Conservation (phyloP, 2,329 filamentous ascomycete species). For the Biscogniauxia marginata region DNA sequence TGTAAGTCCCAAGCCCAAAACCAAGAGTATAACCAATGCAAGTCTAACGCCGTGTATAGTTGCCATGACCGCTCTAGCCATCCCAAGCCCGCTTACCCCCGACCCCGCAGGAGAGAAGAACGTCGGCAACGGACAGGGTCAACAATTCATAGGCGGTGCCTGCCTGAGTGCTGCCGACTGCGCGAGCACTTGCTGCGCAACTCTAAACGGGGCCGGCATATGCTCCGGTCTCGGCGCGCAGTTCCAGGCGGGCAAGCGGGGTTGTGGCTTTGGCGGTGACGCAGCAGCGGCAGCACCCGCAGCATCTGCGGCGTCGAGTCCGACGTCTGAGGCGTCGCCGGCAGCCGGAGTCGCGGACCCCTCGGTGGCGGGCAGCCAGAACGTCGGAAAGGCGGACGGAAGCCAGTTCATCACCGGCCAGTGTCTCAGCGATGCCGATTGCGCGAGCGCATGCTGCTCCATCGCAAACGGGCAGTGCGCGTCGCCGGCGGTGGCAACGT, state of each 20-base stretch:
- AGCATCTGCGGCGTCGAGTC: background rate
- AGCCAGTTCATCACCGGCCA: conserved; percentile 32
- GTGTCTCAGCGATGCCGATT: conserved; percentile 31
- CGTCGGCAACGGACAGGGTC: conserved; percentile 26
- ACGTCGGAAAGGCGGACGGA: conserved; percentile 25
- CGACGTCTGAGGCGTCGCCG: background rate
- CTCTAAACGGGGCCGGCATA: conserved; percentile 23
- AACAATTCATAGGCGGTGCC: conserved; percentile 30
- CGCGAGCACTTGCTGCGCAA: conserved; percentile 30
- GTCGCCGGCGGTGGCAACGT: background rate
- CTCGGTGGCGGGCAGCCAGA: conserved; percentile 21
- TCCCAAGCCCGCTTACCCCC: conserved; percentile 10
- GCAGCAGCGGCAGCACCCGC: conserved; percentile 1
- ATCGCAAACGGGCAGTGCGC: background rate
- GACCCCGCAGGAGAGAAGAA: conserved; percentile 27
- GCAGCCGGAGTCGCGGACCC: conserved; percentile 2
- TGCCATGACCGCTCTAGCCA: conserved; percentile 18
- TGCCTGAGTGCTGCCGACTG: conserved; percentile 29
- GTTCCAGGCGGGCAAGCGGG: conserved; percentile 29
- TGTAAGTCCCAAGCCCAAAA: conserved; percentile 17
- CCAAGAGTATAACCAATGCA: no score
- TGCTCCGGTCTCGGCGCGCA: conserved; percentile 27
- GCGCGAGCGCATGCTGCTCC: conserved; percentile 27
- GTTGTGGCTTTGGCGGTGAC: conserved; percentile 27
- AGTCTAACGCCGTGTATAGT: conserved; percentile 18